phyloP scores from a whole-genome alignment of 2,329 filamentous ascomycete species.

The Hypoxylon rubiginosum region DNA sequence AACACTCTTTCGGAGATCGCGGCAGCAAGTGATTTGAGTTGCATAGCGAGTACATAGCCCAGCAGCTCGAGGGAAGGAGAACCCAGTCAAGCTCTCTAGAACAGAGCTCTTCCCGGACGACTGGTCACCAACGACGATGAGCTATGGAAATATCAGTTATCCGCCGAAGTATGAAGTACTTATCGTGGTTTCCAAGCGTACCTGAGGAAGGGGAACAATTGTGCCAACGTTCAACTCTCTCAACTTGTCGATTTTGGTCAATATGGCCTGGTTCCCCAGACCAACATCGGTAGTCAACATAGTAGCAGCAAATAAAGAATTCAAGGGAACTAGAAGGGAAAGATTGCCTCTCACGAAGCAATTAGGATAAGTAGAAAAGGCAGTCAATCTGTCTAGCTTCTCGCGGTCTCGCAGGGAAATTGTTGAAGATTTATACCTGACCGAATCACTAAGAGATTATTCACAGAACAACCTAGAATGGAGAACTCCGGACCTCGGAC shows the following conservation, averaged over 20 bases:
- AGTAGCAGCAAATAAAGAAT: background rate
- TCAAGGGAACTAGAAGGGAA: no score
- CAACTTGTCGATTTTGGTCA: constrained; percentile 56
- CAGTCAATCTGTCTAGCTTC: no score
- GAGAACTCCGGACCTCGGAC: no score
- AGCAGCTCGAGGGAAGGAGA: constrained; percentile 61
- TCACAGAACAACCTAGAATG: no score
- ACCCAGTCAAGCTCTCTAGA: constrained; percentile 72
- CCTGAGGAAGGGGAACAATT: constrained; percentile 50
- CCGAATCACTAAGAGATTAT: no score
- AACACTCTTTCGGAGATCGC: constrained; percentile 52
- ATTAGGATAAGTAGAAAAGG: no score
- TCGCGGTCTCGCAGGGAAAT: no score
- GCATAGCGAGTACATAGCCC: constrained; percentile 63
- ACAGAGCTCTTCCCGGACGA: constrained; percentile 89
- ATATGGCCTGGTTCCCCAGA: constrained; percentile 41
- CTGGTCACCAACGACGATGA: constrained; percentile 86
- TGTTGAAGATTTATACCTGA: no score
- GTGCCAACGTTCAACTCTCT: constrained; percentile 55
- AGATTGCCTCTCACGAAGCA: no score
- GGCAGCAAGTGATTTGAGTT: constrained; percentile 60
- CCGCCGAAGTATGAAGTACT: background rate
- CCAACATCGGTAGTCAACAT: background rate
- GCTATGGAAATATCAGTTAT: constrained; percentile 62
- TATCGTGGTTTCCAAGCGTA: constrained; percentile 43